Evolutionary conservation across 768 basidiomycete genomes (phyloP), one percentile per base, ranked within the genome.

Genomic region (Tylopilus felleus): DNA sequence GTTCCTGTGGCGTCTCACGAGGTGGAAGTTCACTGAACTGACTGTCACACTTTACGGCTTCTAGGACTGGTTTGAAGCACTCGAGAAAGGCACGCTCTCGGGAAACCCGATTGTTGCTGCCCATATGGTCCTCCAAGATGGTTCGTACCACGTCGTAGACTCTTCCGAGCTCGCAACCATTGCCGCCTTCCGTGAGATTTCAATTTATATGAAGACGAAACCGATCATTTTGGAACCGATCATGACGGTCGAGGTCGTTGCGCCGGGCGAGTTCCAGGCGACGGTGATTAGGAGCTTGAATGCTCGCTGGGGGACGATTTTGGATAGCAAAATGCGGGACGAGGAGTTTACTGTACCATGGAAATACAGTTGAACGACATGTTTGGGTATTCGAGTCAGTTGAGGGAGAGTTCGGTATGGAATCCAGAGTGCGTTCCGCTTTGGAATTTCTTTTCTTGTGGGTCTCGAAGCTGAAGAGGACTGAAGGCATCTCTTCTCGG

Each of bases 201-300:
- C n/a, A 64, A 84, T 86, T 5, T 98, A 89, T 77, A 76, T 77
- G 58, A 80, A 80, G 58, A 86, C 91, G 42, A 77, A 76, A 47
- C 85, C 92, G 0, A 85, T 92, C 49, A 87, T 99, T 52, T 74
- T 99, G 38, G 96, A 99, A 68, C 96, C 96, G n/a, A 88, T 98
- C 73, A 99, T 99, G 96, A 90, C 83, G 16, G 96, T 99, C 35
- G 96, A 99, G 65, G 92, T 98, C 25, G 87, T 98, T 36, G 95
- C 96, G 1, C 97, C 97, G 3, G 78, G 83, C 13, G 97, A 99
- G 67, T 99, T 98, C 80, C 97, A 99, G 71, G 88, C 89, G 80
- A 67, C 81, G 53, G 97, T 99, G 52, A 97, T 98, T 65, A 94
- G 96, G 28, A 92, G 92, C 12, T 73, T 99, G 60, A 99, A 97